Conservation (phyloP, 164 flowering plant genomes). For the Liquidambar formosana region DNA sequence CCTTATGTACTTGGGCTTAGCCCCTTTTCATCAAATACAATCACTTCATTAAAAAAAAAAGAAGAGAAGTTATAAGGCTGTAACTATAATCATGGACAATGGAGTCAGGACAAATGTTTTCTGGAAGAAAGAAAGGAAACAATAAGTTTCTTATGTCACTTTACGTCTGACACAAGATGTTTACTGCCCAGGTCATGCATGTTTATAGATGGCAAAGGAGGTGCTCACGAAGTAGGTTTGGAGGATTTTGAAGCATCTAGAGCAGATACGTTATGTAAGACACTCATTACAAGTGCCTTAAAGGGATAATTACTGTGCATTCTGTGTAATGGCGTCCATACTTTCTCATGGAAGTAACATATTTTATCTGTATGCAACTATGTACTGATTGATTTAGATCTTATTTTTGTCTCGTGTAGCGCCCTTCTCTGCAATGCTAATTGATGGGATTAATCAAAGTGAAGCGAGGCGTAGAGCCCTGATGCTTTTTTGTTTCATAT, state of each 20-base stretch:
- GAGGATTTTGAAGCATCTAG: slow-evolving; percentile 46
- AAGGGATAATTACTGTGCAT: not conserved
- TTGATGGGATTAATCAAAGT: slow-evolving; percentile 89
- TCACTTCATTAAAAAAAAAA: too few relatives aligned
- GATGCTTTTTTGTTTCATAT: slow-evolving; percentile 67
- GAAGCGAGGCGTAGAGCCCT: slow-evolving; percentile 78
- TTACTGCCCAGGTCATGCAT: slow-evolving; percentile 60
- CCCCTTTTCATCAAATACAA: too few relatives aligned
- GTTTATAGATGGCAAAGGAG: slow-evolving; percentile 60
- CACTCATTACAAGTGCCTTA: not conserved
- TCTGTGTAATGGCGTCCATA: not conserved
- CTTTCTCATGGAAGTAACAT: not conserved
- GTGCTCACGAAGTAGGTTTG: slow-evolving; percentile 57
- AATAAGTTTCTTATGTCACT: not conserved
- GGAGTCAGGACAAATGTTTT: not conserved
- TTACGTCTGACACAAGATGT: slow-evolving; percentile 2
- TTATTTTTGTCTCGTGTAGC: slow-evolving; percentile 38
- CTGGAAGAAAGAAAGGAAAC: not conserved
- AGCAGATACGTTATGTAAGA: slow-evolving; percentile 68
- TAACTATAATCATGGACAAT: not conserved
- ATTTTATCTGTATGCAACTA: not conserved
- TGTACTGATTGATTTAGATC: not conserved
- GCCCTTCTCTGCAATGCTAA: slow-evolving; percentile 54
- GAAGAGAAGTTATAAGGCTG: too few relatives aligned
- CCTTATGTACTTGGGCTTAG: too few relatives aligned